Percentiles rank a stretch among this genome's conserved stretches.
phyloP scores from a whole-genome alignment of 208 protist genomes.

The Porcisia hertigi region DNA sequence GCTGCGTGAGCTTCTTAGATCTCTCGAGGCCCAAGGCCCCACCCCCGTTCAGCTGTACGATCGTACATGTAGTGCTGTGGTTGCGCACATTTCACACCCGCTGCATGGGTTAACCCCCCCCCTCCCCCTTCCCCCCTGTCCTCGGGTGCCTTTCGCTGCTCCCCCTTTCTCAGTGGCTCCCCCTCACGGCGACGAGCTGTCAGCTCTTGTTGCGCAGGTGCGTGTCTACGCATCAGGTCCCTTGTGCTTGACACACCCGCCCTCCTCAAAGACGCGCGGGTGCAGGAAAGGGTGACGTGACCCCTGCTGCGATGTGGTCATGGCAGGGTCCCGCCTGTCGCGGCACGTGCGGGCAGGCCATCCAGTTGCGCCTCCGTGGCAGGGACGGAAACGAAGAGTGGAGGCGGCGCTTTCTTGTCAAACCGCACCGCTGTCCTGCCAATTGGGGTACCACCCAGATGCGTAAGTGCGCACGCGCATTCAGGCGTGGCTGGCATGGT shows the following conservation, averaged over 20 bases:
- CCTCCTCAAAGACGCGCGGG: background rate
- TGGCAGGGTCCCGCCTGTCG: background rate
- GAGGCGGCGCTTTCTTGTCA: background rate
- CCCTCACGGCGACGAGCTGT: background rate
- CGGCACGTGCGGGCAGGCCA: background rate
- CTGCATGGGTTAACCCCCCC: background rate
- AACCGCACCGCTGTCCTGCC: background rate
- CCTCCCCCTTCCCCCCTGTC: too few species aligned
- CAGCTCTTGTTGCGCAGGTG: background rate
- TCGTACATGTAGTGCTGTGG: background rate
- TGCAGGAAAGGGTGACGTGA: background rate
- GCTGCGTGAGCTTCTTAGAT: background rate
- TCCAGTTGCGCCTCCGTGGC: background rate
- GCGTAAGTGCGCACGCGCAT: background rate
- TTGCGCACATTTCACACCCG: background rate
- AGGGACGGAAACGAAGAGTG: background rate
- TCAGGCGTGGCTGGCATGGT: background rate
- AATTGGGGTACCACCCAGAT: background rate
- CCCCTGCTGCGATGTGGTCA: background rate
- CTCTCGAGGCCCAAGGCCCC: too few species aligned
- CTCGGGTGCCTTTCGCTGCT: background rate
- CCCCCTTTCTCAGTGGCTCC: background rate
- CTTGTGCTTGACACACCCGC: background rate
- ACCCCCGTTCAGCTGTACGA: background rate
- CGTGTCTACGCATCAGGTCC: too few species aligned